A percentile compares a stretch with the other conserved stretches of the same genome.
phyloP scores from a whole-genome alignment of 768 basidiomycete species.

The Coprinopsis cinerea region DNA sequence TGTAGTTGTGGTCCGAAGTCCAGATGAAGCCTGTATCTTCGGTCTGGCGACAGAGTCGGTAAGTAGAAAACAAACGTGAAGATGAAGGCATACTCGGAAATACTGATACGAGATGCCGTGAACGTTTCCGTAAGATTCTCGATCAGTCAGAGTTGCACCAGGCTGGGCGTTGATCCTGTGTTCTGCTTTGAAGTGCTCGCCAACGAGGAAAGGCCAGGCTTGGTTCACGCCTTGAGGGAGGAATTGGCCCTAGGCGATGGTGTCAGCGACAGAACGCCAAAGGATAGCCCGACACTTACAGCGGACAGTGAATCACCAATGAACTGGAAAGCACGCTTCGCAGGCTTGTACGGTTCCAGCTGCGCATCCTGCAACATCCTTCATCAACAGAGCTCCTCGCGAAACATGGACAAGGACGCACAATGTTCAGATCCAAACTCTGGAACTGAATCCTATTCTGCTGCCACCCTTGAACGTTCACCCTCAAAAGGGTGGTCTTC shows the following conservation, averaged over 20 bases:
- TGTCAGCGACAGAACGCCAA: background rate
- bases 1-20: slow-evolving; percentile 52
- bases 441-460: slow-evolving; percentile 40
- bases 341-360: slow-evolving; percentile 39
- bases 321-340: slow-evolving; percentile 44
- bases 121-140: slow-evolving; percentile 46
- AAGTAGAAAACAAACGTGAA: background rate
- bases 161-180: slow-evolving; percentile 49
- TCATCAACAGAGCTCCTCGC: background rate
- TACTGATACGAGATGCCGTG: slow-evolving; percentile 47
- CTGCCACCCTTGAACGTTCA: slow-evolving; percentile 56
- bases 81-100: slow-evolving; percentile 31
- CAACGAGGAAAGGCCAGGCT: slow-evolving; percentile 50
- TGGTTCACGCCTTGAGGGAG: slow-evolving; percentile 47
- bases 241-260: slow-evolving; percentile 42
- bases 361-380: slow-evolving; percentile 35
- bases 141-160: slow-evolving; percentile 45
- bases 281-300: slow-evolving; percentile 24
- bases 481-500: slow-evolving; percentile 28
- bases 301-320: slow-evolving; percentile 56
- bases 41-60: slow-evolving; percentile 27
- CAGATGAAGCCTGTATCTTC: slow-evolving; percentile 53
- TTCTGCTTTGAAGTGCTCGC: slow-evolving; percentile 47
- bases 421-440: background rate
- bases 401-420: background rate